A percentile compares a stretch with the other conserved stretches of the same genome.
Evolutionary conservation across 2,329 filamentous ascomycete genomes (phyloP).

Genomic region (Anthostomella pinea): DNA sequence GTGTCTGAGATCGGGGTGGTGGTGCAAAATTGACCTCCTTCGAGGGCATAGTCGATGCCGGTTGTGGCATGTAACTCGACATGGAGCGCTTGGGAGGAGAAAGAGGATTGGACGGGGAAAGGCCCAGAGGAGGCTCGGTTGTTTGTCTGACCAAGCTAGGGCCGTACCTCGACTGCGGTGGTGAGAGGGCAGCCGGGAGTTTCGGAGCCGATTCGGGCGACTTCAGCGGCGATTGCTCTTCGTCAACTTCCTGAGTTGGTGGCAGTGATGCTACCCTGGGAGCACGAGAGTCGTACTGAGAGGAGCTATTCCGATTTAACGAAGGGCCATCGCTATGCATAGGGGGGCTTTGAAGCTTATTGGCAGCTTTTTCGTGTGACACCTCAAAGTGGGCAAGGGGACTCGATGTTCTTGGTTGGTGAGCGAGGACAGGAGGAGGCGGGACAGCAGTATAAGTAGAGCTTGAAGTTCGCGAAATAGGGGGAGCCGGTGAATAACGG

Average conservation of each 20-base stretch:
- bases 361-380: constrained; percentile 38
- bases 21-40: constrained; percentile 45
- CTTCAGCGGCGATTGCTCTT: constrained; percentile 44
- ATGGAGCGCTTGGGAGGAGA: constrained; percentile 56
- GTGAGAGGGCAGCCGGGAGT: constrained; percentile 19
- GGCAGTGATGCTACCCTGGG: constrained; percentile 57
- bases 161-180: constrained; percentile 37
- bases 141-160: constrained; percentile 43
- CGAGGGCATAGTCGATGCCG: constrained; percentile 29
- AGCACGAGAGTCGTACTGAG: constrained; percentile 51
- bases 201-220: constrained; percentile 24
- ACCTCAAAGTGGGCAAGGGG: constrained; percentile 63
- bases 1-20: constrained; percentile 59
- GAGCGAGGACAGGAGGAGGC: constrained; percentile 49
- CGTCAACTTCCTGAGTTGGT: constrained; percentile 60
- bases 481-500: constrained; percentile 55
- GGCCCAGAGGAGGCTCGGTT: constrained; percentile 48
- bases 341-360: constrained; percentile 26
- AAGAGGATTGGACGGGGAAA: constrained; percentile 39
- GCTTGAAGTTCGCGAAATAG: constrained; percentile 36
- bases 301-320: constrained; percentile 50
- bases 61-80: constrained; percentile 50
- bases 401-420: constrained; percentile 64
- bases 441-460: constrained; percentile 41
- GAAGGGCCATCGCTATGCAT: constrained; percentile 39